These are phyloP conservation scores for Rutidosis leptorrhynchoides DNA, from an alignment of 129 eudicot species.

Conservation along the genomic window DNA sequence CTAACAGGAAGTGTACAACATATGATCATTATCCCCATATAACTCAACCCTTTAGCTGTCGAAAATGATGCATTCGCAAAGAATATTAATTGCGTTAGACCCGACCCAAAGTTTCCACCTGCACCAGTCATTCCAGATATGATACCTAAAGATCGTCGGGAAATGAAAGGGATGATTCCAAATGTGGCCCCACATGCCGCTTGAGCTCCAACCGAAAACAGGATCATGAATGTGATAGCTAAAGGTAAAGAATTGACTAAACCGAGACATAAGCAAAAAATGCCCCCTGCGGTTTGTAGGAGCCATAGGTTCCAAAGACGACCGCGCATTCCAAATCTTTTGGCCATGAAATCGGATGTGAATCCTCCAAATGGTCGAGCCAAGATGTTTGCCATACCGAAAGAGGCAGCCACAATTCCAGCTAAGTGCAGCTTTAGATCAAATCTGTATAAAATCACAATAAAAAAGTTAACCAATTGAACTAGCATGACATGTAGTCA, in stretches of 20 bases:
- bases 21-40: slow-evolving; percentile 69
- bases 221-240: slow-evolving; percentile 43
- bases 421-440: slow-evolving; percentile 53
- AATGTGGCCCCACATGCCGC: slow-evolving; percentile 60
- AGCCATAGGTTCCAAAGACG: slow-evolving; percentile 66
- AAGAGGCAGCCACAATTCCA: slow-evolving; percentile 55
- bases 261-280: slow-evolving; percentile 49
- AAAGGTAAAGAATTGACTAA: slow-evolving; percentile 34
- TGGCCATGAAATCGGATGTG: slow-evolving; percentile 50
- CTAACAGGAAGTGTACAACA: slow-evolving; percentile 54
- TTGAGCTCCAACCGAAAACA: slow-evolving; percentile 53
- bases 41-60: slow-evolving; percentile 47
- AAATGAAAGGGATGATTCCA: slow-evolving; percentile 53
- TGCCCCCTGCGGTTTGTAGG: slow-evolving; percentile 57
- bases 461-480: not conserved
- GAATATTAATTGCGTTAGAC: slow-evolving; percentile 65
- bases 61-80: slow-evolving; percentile 51
- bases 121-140: slow-evolving; percentile 66
- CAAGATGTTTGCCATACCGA: slow-evolving; percentile 64
- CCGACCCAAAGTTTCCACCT: slow-evolving; percentile 71
- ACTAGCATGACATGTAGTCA: no score
- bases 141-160: slow-evolving; percentile 55
- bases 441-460: slow-evolving; percentile 29
- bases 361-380: slow-evolving; percentile 60
- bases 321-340: slow-evolving; percentile 58